Conservation (phyloP, 148 eudicot species). For the Silene conica region DNA sequence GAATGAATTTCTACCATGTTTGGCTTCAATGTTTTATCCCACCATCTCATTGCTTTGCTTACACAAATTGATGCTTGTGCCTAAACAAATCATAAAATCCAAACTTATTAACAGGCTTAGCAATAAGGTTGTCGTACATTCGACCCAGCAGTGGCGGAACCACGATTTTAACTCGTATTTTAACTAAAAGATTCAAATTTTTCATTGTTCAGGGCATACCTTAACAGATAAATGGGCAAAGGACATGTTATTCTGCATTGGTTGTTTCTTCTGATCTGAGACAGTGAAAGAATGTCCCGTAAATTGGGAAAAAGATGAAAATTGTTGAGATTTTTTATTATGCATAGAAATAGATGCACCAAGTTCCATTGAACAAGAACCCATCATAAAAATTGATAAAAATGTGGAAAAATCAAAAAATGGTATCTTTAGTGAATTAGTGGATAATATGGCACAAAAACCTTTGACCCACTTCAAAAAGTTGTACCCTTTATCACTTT, state of each 20-base stretch:
- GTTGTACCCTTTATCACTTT: too few relatives aligned
- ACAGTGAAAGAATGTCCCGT: constrained; percentile 28
- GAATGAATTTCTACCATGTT: constrained; percentile 84
- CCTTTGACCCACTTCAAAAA: constrained; percentile 20
- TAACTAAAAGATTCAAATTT: too few relatives aligned
- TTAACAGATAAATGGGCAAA: constrained; percentile 20
- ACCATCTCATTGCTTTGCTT: constrained; percentile 69
- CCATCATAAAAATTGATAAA: constrained; percentile 19
- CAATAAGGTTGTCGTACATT: too few relatives aligned
- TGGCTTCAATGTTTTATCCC: constrained; percentile 84
- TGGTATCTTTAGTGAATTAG: neutral
- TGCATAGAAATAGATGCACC: constrained; percentile 19
- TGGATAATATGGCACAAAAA: constrained; percentile 18
- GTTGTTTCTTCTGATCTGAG: constrained; percentile 17
- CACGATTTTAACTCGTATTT: too few relatives aligned
- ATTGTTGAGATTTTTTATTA: too few relatives aligned
- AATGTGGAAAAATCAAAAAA: neutral
- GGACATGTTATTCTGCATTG: neutral
- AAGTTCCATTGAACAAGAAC: constrained; percentile 31
- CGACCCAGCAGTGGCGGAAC: too few relatives aligned
- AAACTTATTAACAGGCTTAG: too few relatives aligned
- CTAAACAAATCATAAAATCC: constrained; percentile 23
- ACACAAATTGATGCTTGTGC: constrained; percentile 53
- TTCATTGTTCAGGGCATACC: neutral
- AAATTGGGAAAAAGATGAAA: too few relatives aligned